A percentile compares a stretch with the other conserved stretches of the same genome.
Conservation (phyloP, 2,329 filamentous ascomycete genomes). For the Cucurbitaria berberidis region DNA sequence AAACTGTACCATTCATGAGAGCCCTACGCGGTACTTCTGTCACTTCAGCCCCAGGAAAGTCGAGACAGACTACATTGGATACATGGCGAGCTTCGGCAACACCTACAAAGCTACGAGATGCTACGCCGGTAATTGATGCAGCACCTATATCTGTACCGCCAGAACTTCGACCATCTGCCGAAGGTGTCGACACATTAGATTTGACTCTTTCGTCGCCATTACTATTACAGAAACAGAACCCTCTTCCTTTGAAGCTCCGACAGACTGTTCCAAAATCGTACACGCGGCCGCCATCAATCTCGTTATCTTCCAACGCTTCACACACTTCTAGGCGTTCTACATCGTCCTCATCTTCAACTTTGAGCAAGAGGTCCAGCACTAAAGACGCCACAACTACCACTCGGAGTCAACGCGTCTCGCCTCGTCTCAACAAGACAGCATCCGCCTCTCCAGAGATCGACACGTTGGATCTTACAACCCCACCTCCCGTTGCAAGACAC, state of each 20-base stretch:
- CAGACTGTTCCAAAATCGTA: conserved; percentile 5
- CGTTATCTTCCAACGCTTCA: conserved; percentile 37
- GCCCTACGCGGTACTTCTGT: conserved; percentile 18
- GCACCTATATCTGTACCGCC: conserved; percentile 22
- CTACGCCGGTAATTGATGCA: conserved; percentile 5
- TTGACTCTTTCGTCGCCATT: conserved; percentile 37
- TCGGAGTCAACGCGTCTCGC: conserved; percentile 27
- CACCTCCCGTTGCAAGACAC: background rate
- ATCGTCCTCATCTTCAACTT: conserved; percentile 8
- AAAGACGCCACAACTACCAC: conserved; percentile 1
- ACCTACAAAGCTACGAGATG: conserved; percentile 26
- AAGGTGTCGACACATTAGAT: conserved; percentile 36
- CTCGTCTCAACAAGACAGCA: conserved; percentile 27
- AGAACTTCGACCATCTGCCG: conserved; percentile 17
- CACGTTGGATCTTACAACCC: conserved; percentile 32
- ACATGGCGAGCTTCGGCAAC: conserved; percentile 36
- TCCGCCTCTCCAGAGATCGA: conserved; percentile 24
- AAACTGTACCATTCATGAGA: conserved; percentile 7
- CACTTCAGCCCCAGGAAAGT: conserved; percentile 24
- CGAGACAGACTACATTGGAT: conserved; percentile 41
- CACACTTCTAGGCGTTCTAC: conserved; percentile 10
- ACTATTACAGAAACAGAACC: background rate
- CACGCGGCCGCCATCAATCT: conserved; percentile 31
- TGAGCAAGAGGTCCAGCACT: conserved; percentile 5
- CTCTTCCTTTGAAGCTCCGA: conserved; percentile 2